Evolutionary conservation across 495 filamentous ascomycete genomes (phyloP).

Genomic region (Xylaria longipes): DNA sequence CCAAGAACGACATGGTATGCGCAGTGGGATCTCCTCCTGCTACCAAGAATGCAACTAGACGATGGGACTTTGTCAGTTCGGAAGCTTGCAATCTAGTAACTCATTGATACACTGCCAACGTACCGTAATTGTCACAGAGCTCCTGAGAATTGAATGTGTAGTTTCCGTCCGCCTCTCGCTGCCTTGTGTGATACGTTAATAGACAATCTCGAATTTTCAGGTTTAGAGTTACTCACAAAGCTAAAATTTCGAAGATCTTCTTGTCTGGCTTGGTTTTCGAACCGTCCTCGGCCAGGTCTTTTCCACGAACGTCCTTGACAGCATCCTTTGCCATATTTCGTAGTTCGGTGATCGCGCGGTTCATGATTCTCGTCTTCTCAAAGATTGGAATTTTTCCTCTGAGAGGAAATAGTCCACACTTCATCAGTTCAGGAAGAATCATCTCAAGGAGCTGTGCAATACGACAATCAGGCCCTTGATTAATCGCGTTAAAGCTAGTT

Average conservation of each 20-base stretch:
- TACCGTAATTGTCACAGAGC: constrained; percentile 26
- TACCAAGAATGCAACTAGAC: constrained; percentile 21
- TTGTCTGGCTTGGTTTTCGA: constrained; percentile 19
- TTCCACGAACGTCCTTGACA: constrained; percentile 17
- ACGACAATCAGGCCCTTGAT: constrained; percentile 17
- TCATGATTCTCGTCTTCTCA: constrained; percentile 21
- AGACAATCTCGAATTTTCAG: not conserved
- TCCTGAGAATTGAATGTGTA: constrained; percentile 27
- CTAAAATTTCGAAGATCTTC: constrained; percentile 26
- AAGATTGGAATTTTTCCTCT: constrained; percentile 16
- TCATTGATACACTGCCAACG: not conserved
- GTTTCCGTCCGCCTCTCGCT: constrained; percentile 19
- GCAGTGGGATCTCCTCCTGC: constrained; percentile 26
- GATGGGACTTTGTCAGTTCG: not conserved
- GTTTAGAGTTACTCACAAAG: constrained; percentile 4
- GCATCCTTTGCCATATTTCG: constrained; percentile 20
- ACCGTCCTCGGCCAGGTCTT: not conserved
- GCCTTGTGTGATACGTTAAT: constrained; percentile 2
- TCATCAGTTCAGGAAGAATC: constrained; percentile 25
- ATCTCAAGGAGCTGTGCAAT: constrained; percentile 24
- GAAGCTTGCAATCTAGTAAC: not conserved
- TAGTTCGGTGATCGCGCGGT: constrained; percentile 17
- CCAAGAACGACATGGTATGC: constrained; percentile 24
- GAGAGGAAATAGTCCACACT: constrained; percentile 22
- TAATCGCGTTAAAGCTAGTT: constrained; percentile 20